A percentile compares a stretch with the other conserved stretches of the same genome.
phyloP scores from a whole-genome alignment of 768 basidiomycete species.

The Gloeophyllum trabeum region DNA sequence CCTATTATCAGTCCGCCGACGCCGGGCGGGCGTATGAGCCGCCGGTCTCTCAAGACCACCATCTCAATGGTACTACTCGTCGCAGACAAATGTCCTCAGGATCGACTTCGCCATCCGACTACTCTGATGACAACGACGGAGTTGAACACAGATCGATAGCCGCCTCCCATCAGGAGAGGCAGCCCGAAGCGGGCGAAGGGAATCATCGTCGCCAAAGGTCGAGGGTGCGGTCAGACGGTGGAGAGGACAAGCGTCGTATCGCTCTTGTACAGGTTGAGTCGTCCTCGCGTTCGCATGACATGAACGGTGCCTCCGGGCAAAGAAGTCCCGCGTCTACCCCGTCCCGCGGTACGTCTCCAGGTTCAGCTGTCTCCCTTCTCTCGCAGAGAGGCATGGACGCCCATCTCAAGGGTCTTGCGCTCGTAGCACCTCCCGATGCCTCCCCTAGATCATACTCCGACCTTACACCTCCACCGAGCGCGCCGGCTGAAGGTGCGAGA shows the following conservation, averaged over 20 bases:
- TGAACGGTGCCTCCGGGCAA: constrained; percentile 9
- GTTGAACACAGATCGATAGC: background rate
- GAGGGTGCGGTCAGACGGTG: constrained; percentile 45
- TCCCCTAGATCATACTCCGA: constrained; percentile 39
- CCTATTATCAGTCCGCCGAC: constrained; percentile 46
- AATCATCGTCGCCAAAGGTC: constrained; percentile 29
- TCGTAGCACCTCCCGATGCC: constrained; percentile 67
- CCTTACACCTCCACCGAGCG: constrained; percentile 38
- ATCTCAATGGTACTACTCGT: constrained; percentile 4
- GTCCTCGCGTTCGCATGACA: constrained; percentile 14
- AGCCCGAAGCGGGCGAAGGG: constrained; percentile 15
- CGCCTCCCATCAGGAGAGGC: background rate
- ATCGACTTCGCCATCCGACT: constrained; percentile 38
- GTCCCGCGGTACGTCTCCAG: constrained; percentile 5
- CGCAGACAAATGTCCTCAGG: constrained; percentile 11
- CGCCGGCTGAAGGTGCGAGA: constrained; percentile 19
- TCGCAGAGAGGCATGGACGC: constrained; percentile 29
- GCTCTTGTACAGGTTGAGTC: constrained; percentile 56
- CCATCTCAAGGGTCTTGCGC: constrained; percentile 35
- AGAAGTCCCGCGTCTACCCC: background rate
- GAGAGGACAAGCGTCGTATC: constrained; percentile 52
- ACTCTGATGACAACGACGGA: constrained; percentile 30
- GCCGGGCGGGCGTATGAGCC: constrained; percentile 22
- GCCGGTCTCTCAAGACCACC: constrained; percentile 5
- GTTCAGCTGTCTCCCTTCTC: constrained; percentile 20